Percentiles rank a stretch among this genome's conserved stretches.
Conservation (phyloP, 345 rosid genomes). For the Pelargonium nanum region DNA sequence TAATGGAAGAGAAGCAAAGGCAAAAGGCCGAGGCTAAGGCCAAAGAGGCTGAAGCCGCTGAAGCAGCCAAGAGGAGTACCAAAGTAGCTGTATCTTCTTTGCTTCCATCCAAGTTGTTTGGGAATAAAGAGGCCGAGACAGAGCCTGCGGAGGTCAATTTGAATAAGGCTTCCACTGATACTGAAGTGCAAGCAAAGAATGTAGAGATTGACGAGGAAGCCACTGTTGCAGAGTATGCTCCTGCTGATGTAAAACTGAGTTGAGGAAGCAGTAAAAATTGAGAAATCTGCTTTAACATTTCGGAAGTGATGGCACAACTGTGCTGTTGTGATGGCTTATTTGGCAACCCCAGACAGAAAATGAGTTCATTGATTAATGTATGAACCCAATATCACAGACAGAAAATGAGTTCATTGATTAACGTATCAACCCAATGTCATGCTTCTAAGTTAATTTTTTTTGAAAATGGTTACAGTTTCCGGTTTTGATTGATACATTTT, state of each 20-base stretch:
- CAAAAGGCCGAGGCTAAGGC: conserved; percentile 85
- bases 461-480: background rate
- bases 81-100: conserved; percentile 40
- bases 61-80: conserved; percentile 64
- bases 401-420: background rate
- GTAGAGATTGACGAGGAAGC: too few species aligned
- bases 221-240: conserved; percentile 11
- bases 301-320: conserved; percentile 8
- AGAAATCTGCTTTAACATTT: too few species aligned
- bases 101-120: conserved; percentile 33
- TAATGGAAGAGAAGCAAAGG: conserved; percentile 77
- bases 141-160: conserved; percentile 11
- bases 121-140: conserved; percentile 33
- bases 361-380: background rate
- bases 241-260: conserved; percentile 10
- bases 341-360: background rate
- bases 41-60: conserved; percentile 55
- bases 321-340: background rate
- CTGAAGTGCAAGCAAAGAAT: conserved; percentile 17
- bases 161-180: conserved; percentile 17
- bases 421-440: conserved; percentile 1
- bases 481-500: too few species aligned
- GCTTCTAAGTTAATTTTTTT: background rate
- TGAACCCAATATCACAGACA: background rate
- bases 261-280: background rate